Percentiles rank a stretch among this genome's conserved stretches.
phyloP scores from a whole-genome alignment of 805 yeast genomes.

The Candida pini region DNA sequence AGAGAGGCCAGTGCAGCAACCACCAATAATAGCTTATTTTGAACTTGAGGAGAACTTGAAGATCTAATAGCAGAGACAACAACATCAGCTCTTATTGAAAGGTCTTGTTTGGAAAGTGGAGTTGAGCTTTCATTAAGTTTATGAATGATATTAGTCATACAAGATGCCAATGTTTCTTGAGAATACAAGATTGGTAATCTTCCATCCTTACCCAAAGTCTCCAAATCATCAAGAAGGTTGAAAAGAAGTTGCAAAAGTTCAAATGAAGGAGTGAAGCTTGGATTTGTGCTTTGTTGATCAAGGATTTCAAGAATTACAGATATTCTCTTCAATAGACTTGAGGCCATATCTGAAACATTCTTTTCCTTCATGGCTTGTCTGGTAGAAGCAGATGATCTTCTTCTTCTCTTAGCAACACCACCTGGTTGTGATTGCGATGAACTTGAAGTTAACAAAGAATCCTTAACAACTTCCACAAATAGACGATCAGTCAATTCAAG shows the following conservation, averaged over 20 bases:
- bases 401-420: constrained; percentile 69
- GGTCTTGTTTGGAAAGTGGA: constrained; percentile 45
- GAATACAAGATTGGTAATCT: constrained; percentile 86
- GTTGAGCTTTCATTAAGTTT: constrained; percentile 36
- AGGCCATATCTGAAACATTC: constrained; percentile 69
- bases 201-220: constrained; percentile 85
- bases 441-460: constrained; percentile 31
- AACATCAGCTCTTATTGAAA: constrained; percentile 78
- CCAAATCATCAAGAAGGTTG: constrained; percentile 64
- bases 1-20: constrained; percentile 82
- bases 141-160: constrained; percentile 68
- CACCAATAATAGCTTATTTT: constrained; percentile 78
- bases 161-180: constrained; percentile 83
- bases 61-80: constrained; percentile 87
- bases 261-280: constrained; percentile 22
- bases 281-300: constrained; percentile 38
- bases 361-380: constrained; percentile 72
- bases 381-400: constrained; percentile 72
- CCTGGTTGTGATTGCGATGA: constrained; percentile 25
- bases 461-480: constrained; percentile 53
- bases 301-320: constrained; percentile 76
- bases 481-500: constrained; percentile 49
- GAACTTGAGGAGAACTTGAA: constrained; percentile 90
- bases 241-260: constrained; percentile 40
- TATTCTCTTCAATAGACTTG: constrained; percentile 68